Conservation (phyloP, 306 rosid genomes). For the Cicer chorassanicum region DNA sequence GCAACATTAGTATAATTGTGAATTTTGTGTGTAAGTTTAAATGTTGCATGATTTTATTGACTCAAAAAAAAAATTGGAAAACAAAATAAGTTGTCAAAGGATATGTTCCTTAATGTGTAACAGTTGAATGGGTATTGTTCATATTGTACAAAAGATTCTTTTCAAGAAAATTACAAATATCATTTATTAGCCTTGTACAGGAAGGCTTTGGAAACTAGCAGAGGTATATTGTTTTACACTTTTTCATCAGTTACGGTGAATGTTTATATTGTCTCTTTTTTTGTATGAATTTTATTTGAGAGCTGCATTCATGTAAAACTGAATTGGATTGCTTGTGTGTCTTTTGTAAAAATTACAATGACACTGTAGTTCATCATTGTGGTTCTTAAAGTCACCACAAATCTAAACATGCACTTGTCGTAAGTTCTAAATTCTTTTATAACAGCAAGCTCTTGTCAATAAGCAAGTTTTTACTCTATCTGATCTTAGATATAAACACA, state of each 20-base stretch:
- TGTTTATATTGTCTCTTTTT: not conserved
- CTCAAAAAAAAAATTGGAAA: not conserved
- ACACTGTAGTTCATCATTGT: too few relatives aligned
- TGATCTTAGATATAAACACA: too few relatives aligned
- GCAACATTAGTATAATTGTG: conserved; percentile 3
- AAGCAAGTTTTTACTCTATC: too few relatives aligned
- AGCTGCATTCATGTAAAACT: not conserved
- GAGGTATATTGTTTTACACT: conserved; percentile 34
- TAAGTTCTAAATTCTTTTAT: too few relatives aligned
- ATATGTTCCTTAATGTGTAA: conserved; percentile 12
- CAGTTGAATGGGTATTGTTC: conserved; percentile 20
- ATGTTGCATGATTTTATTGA: conserved; percentile 26
- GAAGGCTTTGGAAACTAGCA: conserved; percentile 16
- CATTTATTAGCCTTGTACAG: conserved; percentile 17
- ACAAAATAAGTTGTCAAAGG: conserved; percentile 5
- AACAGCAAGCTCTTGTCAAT: too few relatives aligned
- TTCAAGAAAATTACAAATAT: conserved; percentile 36
- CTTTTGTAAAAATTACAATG: too few relatives aligned
- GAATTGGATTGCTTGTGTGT: too few relatives aligned
- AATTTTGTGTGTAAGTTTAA: conserved; percentile 24
- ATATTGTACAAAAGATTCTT: conserved; percentile 40
- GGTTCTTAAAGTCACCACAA: too few relatives aligned
- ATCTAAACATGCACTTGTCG: too few relatives aligned
- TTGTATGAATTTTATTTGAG: not conserved
- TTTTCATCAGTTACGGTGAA: conserved; percentile 2